Conservation (phyloP, 139 green algal species). For the Chlorella sp. region DNA sequence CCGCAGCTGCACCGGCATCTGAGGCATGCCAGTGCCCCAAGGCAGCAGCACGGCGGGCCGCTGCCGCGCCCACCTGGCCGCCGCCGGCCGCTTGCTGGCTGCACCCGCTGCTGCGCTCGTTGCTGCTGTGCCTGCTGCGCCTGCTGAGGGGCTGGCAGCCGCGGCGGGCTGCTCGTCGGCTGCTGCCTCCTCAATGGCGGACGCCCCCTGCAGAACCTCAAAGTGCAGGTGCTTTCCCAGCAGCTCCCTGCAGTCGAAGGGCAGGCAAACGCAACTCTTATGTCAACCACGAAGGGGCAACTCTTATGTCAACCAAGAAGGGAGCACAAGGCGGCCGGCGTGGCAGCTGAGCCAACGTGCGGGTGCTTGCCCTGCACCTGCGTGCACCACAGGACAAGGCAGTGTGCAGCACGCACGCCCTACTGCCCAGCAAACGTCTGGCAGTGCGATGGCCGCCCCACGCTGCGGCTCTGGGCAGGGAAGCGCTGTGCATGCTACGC, state of each 20-base stretch:
- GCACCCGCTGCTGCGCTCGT: not conserved
- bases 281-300: too few species aligned
- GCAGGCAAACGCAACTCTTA: too few species aligned
- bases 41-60: conserved; percentile 28
- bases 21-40: conserved; percentile 22
- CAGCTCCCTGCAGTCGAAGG: not conserved
- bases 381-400: not conserved
- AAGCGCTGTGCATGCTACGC: too few species aligned
- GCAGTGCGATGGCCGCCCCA: too few species aligned
- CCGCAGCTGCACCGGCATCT: not conserved
- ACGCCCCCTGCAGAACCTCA: conserved; percentile 20
- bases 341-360: too few species aligned
- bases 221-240: conserved; percentile 18
- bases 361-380: conserved; percentile 14
- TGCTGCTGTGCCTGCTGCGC: not conserved
- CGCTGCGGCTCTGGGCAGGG: too few species aligned
- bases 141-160: not conserved
- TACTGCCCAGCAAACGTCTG: too few species aligned
- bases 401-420: too few species aligned
- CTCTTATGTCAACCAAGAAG: too few species aligned
- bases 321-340: too few species aligned
- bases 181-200: conserved; percentile 26
- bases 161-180: conserved; percentile 4
- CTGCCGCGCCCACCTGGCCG: conserved; percentile 17
- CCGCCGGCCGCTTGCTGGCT: not conserved